phyloP scores from a whole-genome alignment of 2,329 filamentous ascomycete genomes.

The Hymenoscyphus repandus region DNA sequence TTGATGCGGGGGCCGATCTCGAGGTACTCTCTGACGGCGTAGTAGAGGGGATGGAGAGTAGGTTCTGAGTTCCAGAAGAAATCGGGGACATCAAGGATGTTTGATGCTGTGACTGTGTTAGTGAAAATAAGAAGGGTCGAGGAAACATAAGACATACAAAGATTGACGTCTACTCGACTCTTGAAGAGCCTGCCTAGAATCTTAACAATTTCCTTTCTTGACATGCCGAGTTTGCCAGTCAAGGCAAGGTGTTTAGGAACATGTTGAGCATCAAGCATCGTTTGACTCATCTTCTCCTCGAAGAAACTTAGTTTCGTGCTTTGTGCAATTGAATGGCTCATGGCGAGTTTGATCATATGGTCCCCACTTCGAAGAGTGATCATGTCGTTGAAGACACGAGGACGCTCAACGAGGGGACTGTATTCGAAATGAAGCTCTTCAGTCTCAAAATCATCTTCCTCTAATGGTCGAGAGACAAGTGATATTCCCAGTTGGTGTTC shows the following conservation, averaged over 20 bases:
- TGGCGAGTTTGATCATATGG: slow-evolving; percentile 98
- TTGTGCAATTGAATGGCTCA: slow-evolving; percentile 95
- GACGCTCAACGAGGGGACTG: slow-evolving; percentile 76
- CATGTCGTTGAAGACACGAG: slow-evolving; percentile 98
- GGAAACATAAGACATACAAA: slow-evolving; percentile 60
- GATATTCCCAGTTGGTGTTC: slow-evolving; percentile 59
- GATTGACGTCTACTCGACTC: slow-evolving; percentile 91
- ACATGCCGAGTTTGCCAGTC: slow-evolving; percentile 88
- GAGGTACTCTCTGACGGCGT: slow-evolving; percentile 90
- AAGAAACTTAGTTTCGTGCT: slow-evolving; percentile 96
- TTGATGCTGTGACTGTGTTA: slow-evolving; percentile 59
- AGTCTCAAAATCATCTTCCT: slow-evolving; percentile 90
- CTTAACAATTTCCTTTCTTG: slow-evolving; percentile 82
- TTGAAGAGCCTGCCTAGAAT: slow-evolving; percentile 89
- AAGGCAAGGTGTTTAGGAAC: slow-evolving; percentile 84
- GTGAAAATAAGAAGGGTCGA: neutral
- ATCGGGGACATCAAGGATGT: slow-evolving; percentile 91
- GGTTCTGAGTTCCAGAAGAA: slow-evolving; percentile 99
- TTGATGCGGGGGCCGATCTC: slow-evolving; percentile 96
- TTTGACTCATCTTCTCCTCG: slow-evolving; percentile 90
- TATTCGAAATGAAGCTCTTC: slow-evolving; percentile 99
- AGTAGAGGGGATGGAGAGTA: slow-evolving; percentile 89
- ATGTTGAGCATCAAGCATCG: slow-evolving; percentile 88
- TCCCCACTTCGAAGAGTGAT: slow-evolving; percentile 91
- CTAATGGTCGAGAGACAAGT: slow-evolving; percentile 72